Conservation (phyloP, 495 filamentous ascomycete genomes). For the Letharia lupina region DNA sequence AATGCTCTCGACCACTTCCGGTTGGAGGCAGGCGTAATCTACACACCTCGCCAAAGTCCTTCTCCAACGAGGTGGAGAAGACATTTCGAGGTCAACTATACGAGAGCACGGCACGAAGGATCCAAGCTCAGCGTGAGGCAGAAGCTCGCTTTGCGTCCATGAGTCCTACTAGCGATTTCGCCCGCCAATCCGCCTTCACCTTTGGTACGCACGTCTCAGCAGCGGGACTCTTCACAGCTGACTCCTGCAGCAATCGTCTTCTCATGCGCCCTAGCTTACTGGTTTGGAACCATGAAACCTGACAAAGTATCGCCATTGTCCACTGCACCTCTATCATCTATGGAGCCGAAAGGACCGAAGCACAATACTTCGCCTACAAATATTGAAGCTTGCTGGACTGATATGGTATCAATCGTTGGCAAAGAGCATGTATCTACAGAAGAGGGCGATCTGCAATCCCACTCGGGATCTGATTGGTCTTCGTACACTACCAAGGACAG, state of each 20-base stretch:
- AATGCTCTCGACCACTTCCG: conserved; percentile 6
- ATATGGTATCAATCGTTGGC: conserved; percentile 79
- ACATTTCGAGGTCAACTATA: conserved; percentile 83
- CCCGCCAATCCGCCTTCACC: conserved; percentile 52
- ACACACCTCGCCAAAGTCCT: conserved; percentile 4
- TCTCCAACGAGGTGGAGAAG: conserved; percentile 28
- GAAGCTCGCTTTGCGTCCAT: conserved; percentile 55
- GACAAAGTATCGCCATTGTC: conserved; percentile 56
- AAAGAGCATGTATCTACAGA: conserved; percentile 75
- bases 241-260: conserved; percentile 45
- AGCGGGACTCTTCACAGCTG: conserved; percentile 9
- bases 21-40: conserved; percentile 5
- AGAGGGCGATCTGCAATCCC: conserved; percentile 54
- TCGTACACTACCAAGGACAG: conserved; percentile 53
- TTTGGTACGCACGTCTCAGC: conserved; percentile 44
- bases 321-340: conserved; percentile 57
- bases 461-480: conserved; percentile 84
- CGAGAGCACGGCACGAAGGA: conserved; percentile 67
- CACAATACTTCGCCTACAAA: conserved; percentile 67
- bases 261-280: conserved; percentile 58
- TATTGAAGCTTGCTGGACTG: conserved; percentile 87
- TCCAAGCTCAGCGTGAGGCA: conserved; percentile 65
- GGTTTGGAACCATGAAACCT: conserved; percentile 55
- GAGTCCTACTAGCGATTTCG: conserved; percentile 43
- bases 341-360: conserved; percentile 42